Conservation (phyloP, 306 rosid species). For the Calophaca sinica region DNA sequence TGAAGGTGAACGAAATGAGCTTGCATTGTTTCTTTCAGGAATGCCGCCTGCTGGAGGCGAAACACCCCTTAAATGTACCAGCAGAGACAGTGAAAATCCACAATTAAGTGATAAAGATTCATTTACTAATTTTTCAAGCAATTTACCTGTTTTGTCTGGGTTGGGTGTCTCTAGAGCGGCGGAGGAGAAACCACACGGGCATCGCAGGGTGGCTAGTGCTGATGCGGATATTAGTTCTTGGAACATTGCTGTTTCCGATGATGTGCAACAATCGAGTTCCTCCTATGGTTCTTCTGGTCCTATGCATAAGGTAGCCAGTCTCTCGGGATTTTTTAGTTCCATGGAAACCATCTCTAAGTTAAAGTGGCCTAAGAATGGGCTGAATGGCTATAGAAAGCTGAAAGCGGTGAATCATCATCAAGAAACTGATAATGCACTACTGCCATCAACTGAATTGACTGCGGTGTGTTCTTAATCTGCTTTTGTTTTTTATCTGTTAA, state of each 20-base stretch:
- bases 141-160: slow-evolving; percentile 51
- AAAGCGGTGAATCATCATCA: slow-evolving; percentile 60
- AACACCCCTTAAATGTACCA: slow-evolving; percentile 29
- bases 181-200: slow-evolving; percentile 69
- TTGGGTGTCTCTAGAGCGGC: slow-evolving; percentile 42
- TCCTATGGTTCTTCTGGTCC: slow-evolving; percentile 51
- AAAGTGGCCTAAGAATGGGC: slow-evolving; percentile 72
- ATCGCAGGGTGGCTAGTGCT: slow-evolving; percentile 95
- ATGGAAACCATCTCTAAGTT: slow-evolving; percentile 71
- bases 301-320: slow-evolving; percentile 83
- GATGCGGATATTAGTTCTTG: slow-evolving; percentile 80
- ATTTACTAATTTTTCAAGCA: slow-evolving; percentile 45
- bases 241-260: slow-evolving; percentile 78
- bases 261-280: slow-evolving; percentile 49
- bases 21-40: slow-evolving; percentile 85
- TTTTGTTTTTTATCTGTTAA: slow-evolving; percentile 10
- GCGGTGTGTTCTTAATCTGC: slow-evolving; percentile 62
- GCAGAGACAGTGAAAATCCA: slow-evolving; percentile 48
- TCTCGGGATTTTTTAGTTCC: slow-evolving; percentile 79
- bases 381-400: slow-evolving; percentile 71
- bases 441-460: slow-evolving; percentile 60
- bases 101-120: slow-evolving; percentile 49
- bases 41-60: slow-evolving; percentile 43
- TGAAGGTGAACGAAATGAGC: slow-evolving; percentile 84
- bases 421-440: slow-evolving; percentile 55